These are phyloP conservation scores for Cyberlindnera americana DNA, from an alignment of 805 yeast genomes.

Conservation along the genomic window DNA sequence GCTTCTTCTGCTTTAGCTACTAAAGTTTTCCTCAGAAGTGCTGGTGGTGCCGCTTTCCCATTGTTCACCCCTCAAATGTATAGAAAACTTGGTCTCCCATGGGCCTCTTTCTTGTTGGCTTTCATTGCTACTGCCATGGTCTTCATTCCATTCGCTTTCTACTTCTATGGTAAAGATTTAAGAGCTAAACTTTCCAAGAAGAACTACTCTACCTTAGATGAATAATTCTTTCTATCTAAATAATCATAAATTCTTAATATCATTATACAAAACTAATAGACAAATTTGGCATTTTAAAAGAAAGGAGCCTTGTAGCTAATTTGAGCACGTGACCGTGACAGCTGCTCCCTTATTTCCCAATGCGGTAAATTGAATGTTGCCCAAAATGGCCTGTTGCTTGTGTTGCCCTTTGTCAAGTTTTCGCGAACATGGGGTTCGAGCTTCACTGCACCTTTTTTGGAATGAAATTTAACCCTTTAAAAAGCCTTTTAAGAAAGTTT, in stretches of 20 bases:
- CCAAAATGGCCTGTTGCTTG: not conserved
- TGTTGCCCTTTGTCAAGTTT: too few species aligned
- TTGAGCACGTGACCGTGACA: too few species aligned
- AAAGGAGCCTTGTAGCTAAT: too few species aligned
- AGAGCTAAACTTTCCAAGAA: constrained; percentile 66
- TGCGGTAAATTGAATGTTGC: not conserved
- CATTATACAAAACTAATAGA: not conserved
- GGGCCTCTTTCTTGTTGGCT: constrained; percentile 80
- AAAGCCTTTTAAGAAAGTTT: too few species aligned
- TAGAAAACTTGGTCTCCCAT: constrained; percentile 63
- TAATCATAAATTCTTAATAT: not conserved
- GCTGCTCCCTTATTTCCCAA: not conserved
- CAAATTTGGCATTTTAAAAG: too few species aligned
- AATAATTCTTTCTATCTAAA: not conserved
- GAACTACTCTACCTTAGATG: constrained; percentile 42
- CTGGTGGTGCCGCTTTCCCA: constrained; percentile 87
- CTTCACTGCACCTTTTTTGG: too few species aligned
- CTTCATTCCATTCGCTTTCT: constrained; percentile 65
- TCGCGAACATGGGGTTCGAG: not conserved
- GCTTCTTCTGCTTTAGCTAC: constrained; percentile 83
- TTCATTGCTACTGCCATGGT: constrained; percentile 77
- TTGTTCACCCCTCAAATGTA: constrained; percentile 81
- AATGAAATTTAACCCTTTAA: too few species aligned
- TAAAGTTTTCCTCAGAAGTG: constrained; percentile 73
- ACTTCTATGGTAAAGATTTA: constrained; percentile 58